Evolutionary conservation across 139 green algal species (phyloP).

Genomic region (Medakamo hakoo): DNA sequence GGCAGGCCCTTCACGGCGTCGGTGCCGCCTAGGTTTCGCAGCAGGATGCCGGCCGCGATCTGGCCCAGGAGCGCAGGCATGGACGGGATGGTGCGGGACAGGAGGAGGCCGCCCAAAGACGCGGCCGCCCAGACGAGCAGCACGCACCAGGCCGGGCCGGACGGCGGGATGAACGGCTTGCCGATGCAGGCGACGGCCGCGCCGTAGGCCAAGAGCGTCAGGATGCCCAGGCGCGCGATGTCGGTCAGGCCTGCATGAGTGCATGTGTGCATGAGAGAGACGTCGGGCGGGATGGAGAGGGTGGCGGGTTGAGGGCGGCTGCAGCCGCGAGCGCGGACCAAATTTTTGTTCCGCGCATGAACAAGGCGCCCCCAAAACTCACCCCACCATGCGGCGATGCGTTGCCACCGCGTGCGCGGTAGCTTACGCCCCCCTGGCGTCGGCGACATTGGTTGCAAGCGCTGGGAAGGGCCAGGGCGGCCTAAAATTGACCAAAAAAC

Average conservation of each 20-base stretch:
- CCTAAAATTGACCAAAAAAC: background rate
- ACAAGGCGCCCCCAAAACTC: background rate
- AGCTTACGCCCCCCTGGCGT: too few species aligned
- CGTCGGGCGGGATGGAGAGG: too few species aligned
- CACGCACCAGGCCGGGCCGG: slow-evolving; percentile 10
- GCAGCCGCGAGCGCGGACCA: background rate
- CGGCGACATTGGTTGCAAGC: too few species aligned
- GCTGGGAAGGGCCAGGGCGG: too few species aligned
- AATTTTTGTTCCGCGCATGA: too few species aligned
- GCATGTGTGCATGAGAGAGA: too few species aligned
- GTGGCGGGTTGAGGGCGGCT: background rate
- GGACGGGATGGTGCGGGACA: slow-evolving; percentile 16
- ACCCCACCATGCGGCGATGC: background rate
- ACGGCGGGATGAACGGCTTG: slow-evolving; percentile 15
- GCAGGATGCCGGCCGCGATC: slow-evolving; percentile 41
- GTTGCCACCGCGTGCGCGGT: too few species aligned
- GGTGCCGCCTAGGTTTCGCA: slow-evolving; percentile 40
- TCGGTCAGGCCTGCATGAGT: background rate
- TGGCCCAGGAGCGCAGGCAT: slow-evolving; percentile 50
- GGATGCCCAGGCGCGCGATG: background rate
- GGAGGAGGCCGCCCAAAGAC: slow-evolving; percentile 11
- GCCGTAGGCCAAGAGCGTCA: background rate
- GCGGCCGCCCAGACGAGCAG: slow-evolving; percentile 18
- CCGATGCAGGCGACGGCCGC: slow-evolving; percentile 14
- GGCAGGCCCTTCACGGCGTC: slow-evolving; percentile 27